Percentiles rank a stretch among this genome's conserved stretches.
phyloP scores from a whole-genome alignment of 73 alveolate species.

The Durusdinium trenchii region DNA sequence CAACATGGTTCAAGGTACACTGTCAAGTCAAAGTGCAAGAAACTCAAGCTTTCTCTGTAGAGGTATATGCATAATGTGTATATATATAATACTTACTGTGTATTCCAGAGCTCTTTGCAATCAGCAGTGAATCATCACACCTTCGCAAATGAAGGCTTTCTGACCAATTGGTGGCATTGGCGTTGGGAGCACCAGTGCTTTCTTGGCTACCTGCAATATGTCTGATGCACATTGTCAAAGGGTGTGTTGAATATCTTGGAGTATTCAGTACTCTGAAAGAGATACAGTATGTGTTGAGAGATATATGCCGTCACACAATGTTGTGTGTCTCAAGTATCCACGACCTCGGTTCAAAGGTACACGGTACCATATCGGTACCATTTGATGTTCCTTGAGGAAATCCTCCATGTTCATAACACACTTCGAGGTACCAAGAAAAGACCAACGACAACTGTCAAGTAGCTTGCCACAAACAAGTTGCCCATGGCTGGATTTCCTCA shows the following conservation, averaged over 20 bases:
- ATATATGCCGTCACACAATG: too few relatives aligned
- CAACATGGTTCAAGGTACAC: background rate
- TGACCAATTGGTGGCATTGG: constrained; percentile 31
- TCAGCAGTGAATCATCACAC: background rate
- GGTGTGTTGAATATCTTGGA: too few relatives aligned
- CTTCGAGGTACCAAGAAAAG: background rate
- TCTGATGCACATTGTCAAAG: too few relatives aligned
- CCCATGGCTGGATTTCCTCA: too few relatives aligned
- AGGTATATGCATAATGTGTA: background rate
- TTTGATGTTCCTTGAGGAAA: too few relatives aligned
- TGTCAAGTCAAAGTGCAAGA: background rate
- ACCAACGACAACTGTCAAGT: background rate
- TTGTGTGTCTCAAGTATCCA: too few relatives aligned
- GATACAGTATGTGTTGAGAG: too few relatives aligned
- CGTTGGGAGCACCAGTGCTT: constrained; percentile 20
- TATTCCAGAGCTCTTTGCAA: background rate
- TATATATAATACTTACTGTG: background rate
- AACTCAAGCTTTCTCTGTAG: background rate
- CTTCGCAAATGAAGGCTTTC: constrained; percentile 64
- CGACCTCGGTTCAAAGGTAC: too few relatives aligned
- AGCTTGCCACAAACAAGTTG: too few relatives aligned
- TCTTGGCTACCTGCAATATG: background rate
- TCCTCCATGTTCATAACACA: too few relatives aligned
- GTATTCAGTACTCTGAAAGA: too few relatives aligned
- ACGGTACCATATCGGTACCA: too few relatives aligned